Evolutionary conservation across 2,329 filamentous ascomycete genomes (phyloP), one percentile per base, ranked within the genome.

Genomic region (Diaporthe vexans): DNA sequence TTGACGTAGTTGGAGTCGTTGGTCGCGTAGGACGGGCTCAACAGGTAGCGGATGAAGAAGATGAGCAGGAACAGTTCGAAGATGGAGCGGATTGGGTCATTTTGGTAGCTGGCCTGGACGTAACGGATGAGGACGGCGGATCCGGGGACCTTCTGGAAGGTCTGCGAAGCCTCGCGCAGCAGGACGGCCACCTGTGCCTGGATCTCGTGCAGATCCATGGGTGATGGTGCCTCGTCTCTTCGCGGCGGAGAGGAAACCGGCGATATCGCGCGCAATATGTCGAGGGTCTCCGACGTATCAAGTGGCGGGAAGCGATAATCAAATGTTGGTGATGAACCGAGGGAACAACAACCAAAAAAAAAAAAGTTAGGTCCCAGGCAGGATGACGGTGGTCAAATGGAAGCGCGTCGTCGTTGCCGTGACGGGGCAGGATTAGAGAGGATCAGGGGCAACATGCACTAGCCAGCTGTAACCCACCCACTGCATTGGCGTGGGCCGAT

Each of bases 101-200:
- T 94, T 86, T 99, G 97, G 86, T 99, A 98, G 82, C 95, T 98
- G 74, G 95, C 98, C 83, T 94, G 94, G 82, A 99, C 95, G 85
- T 99, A 99, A 76, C 97, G 94, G 79, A 97, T 91, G 80, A 98
- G 88, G 79, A 99, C 98, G 56, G 96, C 94, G 40, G 96, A 98
- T 70, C 97, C 97, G 40, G 97, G 97, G 52, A 99, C 90, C 81
- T 94, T 94, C 80, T 98, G 95, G 82, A 99, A 97, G 74, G 92
- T 89, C 74, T 91, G 86, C 71, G 87, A 86, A 33, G 89, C 84
- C 77, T 88, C 86, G 76, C 88, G 85, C 59, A 90, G 84, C 77
- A 88, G 88, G 74, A 86, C 82, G 74, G 88, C 85, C 76, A 90
- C 79, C 78, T 90, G 85, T 72, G 83, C 84, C 79, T 92, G 90